These are phyloP conservation scores for Eucalyptus shirleyi DNA, from an alignment of 345 rosid genomes.

Conservation along the genomic window DNA sequence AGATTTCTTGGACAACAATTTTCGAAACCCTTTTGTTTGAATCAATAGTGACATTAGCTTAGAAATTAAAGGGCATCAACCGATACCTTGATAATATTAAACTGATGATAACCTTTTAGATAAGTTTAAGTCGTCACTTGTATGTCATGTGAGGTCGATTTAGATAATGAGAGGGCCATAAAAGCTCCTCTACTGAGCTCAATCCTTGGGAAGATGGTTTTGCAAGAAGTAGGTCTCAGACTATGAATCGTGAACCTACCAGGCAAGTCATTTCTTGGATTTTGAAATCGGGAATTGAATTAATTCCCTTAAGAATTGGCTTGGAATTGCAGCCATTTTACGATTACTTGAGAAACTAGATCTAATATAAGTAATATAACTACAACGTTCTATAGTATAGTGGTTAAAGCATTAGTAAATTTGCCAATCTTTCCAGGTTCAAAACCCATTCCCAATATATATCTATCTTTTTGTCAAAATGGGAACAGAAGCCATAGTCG, in stretches of 20 bases:
- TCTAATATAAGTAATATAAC: no score
- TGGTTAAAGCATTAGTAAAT: no score
- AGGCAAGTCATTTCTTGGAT: not conserved
- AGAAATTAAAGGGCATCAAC: not conserved
- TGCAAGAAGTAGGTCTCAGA: no score
- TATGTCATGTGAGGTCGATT: not conserved
- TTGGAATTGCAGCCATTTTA: no score
- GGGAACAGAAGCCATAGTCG: rapidly evolving
- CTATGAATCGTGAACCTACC: not conserved
- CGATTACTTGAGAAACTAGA: no score
- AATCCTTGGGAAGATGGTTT: no score
- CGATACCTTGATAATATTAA: not conserved
- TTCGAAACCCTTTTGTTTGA: no score
- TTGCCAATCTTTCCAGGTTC: no score
- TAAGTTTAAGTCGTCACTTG: not conserved
- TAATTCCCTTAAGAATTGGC: no score
- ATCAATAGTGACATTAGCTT: not conserved
- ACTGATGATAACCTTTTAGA: not conserved
- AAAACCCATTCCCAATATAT: not conserved
- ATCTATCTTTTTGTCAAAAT: no score
- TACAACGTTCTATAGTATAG: no score
- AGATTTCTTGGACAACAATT: not conserved
- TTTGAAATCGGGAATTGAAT: no score
- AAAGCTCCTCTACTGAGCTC: not conserved
- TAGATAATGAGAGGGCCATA: not conserved